Evolutionary conservation across 495 filamentous ascomycete genomes (phyloP).

Genomic region (Daldinia loculata): DNA sequence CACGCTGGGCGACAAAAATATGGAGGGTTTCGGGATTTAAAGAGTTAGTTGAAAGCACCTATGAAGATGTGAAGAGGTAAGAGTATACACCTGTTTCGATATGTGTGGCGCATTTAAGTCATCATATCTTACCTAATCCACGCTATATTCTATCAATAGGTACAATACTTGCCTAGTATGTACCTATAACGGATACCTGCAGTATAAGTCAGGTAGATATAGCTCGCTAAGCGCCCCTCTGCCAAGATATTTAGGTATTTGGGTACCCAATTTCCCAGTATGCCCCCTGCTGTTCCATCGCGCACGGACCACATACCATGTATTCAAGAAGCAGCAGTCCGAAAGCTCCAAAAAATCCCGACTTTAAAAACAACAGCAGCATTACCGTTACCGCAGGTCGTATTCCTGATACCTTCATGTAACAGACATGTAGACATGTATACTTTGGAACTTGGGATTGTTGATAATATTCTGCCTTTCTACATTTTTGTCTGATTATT

Average conservation of each 20-base stretch:
- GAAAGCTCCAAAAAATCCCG: slow-evolving; percentile 4
- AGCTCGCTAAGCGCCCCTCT: background rate
- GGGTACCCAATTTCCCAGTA: background rate
- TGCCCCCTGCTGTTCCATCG: background rate
- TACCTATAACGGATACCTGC: background rate
- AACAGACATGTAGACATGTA: background rate
- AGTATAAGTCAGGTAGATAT: too few species aligned
- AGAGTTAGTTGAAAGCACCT: background rate
- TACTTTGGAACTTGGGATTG: background rate
- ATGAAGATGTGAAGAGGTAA: background rate
- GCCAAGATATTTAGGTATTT: background rate
- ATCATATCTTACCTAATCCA: background rate
- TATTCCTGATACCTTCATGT: slow-evolving; percentile 1
- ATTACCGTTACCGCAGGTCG: background rate
- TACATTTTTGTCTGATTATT: background rate
- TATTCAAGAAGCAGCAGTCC: background rate
- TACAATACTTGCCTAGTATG: background rate
- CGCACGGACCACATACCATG: background rate
- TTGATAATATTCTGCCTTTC: background rate
- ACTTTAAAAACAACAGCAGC: slow-evolving; percentile 3
- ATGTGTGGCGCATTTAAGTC: background rate
- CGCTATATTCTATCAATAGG: background rate
- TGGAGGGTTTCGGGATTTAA: background rate
- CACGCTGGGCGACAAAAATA: background rate
- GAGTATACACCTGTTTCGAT: background rate